Conservation (phyloP, 225 moss, liverwort and hornwort species). For the Sphagnum contortum region DNA sequence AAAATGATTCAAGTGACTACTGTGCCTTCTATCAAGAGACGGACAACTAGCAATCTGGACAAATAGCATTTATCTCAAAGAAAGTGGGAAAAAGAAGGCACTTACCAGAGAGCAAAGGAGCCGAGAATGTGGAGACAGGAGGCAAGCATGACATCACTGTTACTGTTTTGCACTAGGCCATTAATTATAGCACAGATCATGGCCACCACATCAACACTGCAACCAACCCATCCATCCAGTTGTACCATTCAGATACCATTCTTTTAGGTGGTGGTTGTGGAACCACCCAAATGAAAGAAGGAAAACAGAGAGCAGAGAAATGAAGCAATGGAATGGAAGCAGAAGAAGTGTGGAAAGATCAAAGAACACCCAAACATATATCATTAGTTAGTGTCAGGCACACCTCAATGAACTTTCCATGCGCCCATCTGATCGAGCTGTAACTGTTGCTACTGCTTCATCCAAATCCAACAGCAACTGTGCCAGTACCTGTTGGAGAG, state of each 20-base stretch:
- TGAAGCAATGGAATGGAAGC: too few relatives aligned
- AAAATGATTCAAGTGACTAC: too few relatives aligned
- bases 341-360: too few relatives aligned
- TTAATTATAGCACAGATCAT: slow-evolving; percentile 84
- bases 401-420: slow-evolving; percentile 82
- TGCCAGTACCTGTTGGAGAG: slow-evolving; percentile 40
- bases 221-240: neutral
- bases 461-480: slow-evolving; percentile 82
- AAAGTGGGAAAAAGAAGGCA: neutral
- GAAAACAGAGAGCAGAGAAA: too few relatives aligned
- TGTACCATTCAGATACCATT: neutral
- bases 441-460: slow-evolving; percentile 52
- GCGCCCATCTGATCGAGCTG: slow-evolving; percentile 65
- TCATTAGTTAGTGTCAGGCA: too few relatives aligned
- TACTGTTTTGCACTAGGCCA: slow-evolving; percentile 66
- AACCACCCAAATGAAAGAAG: too few relatives aligned
- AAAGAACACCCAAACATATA: too few relatives aligned
- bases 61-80: too few relatives aligned
- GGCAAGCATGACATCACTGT: slow-evolving; percentile 62
- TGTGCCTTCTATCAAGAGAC: too few relatives aligned
- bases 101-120: slow-evolving; percentile 70
- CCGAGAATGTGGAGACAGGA: slow-evolving; percentile 83
- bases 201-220: slow-evolving; percentile 80
- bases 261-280: neutral
- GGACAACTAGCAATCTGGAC: too few relatives aligned